Conservation (phyloP, 176 grass and related monocot genomes). For the Phragmites australis region DNA sequence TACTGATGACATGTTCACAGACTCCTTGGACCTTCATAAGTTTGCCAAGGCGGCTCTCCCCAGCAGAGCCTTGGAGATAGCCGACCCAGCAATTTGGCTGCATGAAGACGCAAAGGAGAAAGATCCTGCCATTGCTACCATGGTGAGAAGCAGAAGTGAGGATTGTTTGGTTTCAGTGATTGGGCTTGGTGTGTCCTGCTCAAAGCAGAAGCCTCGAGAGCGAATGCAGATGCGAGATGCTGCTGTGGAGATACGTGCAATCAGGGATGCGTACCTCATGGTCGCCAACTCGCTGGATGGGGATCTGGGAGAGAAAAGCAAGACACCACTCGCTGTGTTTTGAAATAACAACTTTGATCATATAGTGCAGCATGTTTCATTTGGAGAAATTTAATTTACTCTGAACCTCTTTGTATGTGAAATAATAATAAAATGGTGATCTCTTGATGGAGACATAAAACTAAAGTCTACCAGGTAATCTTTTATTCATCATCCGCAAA, state of each 20-base stretch:
- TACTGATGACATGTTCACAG: slow-evolving; percentile 17
- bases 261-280: slow-evolving; percentile 22
- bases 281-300: background rate
- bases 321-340: background rate
- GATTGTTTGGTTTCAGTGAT: background rate
- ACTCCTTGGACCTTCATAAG: slow-evolving; percentile 3
- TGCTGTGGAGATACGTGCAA: background rate
- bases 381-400: background rate
- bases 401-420: background rate
- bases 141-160: background rate
- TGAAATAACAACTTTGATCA: background rate
- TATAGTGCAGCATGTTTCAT: background rate
- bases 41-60: background rate
- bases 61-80: background rate
- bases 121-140: background rate
- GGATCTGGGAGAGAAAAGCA: background rate
- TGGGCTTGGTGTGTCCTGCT: background rate
- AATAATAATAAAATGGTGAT: background rate
- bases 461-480: too few relatives aligned
- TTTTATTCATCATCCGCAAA: too few relatives aligned
- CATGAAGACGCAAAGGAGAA: background rate
- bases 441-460: too few relatives aligned
- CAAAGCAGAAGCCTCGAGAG: background rate
- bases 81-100: background rate
- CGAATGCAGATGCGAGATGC: background rate